Conservation (phyloP, 2,329 filamentous ascomycete genomes). For the Sarocladiaceae sp. region DNA sequence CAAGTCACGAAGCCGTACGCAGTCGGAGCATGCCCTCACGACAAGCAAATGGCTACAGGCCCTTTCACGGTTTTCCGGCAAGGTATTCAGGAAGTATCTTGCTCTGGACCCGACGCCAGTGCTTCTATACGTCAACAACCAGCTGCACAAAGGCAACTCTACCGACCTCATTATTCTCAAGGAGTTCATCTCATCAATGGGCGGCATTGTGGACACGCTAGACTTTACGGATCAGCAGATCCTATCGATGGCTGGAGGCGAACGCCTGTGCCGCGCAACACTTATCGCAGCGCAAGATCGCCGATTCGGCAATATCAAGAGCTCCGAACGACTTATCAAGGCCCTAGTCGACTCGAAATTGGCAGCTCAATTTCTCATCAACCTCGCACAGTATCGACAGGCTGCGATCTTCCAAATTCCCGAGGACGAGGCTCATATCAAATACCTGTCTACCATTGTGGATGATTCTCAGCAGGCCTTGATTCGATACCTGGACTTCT, state of each 20-base stretch:
- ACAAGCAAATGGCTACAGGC: constrained; percentile 91
- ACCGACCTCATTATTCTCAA: constrained; percentile 88
- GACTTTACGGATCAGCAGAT: constrained; percentile 88
- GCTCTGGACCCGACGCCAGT: constrained; percentile 79
- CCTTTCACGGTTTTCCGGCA: constrained; percentile 82
- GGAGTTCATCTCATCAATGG: constrained; percentile 88
- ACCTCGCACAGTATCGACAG: constrained; percentile 84
- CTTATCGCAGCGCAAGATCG: constrained; percentile 75
- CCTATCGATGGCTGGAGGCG: constrained; percentile 80
- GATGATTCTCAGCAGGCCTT: constrained; percentile 86
- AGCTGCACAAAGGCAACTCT: constrained; percentile 74
- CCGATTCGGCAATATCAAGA: constrained; percentile 67
- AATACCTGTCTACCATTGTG: constrained; percentile 78
- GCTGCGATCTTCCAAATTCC: constrained; percentile 73
- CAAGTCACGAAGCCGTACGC: constrained; percentile 56
- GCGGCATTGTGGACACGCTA: constrained; percentile 78
- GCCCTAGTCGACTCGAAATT: constrained; percentile 72
- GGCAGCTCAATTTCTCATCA: constrained; percentile 76
- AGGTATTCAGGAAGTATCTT: constrained; percentile 80
- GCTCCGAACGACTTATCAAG: constrained; percentile 73
- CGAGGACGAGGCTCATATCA: constrained; percentile 72
- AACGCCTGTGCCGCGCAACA: constrained; percentile 71
- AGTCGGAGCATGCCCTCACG: constrained; percentile 58
- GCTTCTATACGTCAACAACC: constrained; percentile 81
- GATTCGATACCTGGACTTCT: constrained; percentile 80